Evolutionary conservation across 2,329 filamentous ascomycete species (phyloP).

Genomic region (Neonectria ditissima): DNA sequence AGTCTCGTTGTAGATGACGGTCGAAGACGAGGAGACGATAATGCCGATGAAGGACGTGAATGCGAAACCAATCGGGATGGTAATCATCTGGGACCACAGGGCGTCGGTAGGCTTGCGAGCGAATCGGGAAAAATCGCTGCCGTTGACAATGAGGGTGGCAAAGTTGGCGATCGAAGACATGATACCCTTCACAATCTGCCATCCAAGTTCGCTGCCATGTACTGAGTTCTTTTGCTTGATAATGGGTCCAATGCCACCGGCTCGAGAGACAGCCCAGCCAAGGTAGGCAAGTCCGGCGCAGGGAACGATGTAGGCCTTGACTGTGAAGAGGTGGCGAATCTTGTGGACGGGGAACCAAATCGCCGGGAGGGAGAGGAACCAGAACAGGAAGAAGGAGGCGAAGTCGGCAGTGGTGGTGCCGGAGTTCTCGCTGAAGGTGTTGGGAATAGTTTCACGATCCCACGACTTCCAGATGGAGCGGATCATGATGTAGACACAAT

Average conservation of each 20-base stretch:
- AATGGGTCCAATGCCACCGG: slow-evolving; percentile 86
- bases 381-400: slow-evolving; percentile 88
- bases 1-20: slow-evolving; percentile 72
- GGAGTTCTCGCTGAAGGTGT: slow-evolving; percentile 72
- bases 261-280: slow-evolving; percentile 85
- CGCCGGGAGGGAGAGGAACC: slow-evolving; percentile 82
- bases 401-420: slow-evolving; percentile 82
- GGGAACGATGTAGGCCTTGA: slow-evolving; percentile 88
- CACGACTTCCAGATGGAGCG: slow-evolving; percentile 82
- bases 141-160: slow-evolving; percentile 84
- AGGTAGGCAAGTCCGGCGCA: slow-evolving; percentile 87
- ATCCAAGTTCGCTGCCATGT: slow-evolving; percentile 77
- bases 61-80: slow-evolving; percentile 78
- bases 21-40: slow-evolving; percentile 79
- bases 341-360: slow-evolving; percentile 92
- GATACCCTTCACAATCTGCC: slow-evolving; percentile 86
- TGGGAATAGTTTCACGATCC: slow-evolving; percentile 70
- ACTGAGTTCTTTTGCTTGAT: slow-evolving; percentile 74
- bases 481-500: slow-evolving; percentile 92
- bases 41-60: slow-evolving; percentile 89
- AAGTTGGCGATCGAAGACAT: slow-evolving; percentile 95
- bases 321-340: slow-evolving; percentile 89
- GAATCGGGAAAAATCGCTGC: slow-evolving; percentile 88
- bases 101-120: slow-evolving; percentile 80
- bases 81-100: slow-evolving; percentile 82